Evolutionary conservation across 441 rosid species (phyloP).

Genomic region (Dalechampia spathulata): DNA sequence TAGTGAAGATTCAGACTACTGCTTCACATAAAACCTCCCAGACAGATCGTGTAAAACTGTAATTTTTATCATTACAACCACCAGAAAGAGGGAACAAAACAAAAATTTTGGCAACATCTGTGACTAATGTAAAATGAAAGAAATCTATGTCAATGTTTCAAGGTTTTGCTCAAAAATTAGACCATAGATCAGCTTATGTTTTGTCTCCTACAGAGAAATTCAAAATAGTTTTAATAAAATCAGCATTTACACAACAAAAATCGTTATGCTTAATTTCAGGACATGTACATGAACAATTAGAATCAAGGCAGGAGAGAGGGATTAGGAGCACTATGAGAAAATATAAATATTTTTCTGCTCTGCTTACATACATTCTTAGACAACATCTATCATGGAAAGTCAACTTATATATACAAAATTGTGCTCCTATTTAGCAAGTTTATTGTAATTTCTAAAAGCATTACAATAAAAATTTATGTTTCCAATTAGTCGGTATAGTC

Average conservation of each 20-base stretch:
- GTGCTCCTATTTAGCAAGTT: no score
- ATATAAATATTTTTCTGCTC: no score
- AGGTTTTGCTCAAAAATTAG: neutral
- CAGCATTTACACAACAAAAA: neutral
- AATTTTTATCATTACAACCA: neutral
- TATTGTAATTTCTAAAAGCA: no score
- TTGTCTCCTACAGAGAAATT: neutral
- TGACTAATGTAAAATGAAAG: neutral
- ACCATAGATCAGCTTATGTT: neutral
- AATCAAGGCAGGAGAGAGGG: neutral
- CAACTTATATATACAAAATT: no score
- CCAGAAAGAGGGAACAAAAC: neutral
- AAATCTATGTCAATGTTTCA: neutral
- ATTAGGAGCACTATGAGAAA: no score
- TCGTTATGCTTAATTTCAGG: neutral
- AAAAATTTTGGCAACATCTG: neutral
- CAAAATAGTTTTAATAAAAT: neutral
- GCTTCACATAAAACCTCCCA: neutral
- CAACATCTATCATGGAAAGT: no score
- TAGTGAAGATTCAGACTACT: neutral
- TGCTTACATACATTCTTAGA: no score
- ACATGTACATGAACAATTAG: neutral
- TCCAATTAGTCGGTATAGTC: no score
- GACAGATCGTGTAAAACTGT: neutral
- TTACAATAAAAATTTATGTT: no score